These are phyloP conservation scores for Yamadazyma diospyri DNA, from an alignment of 1,139 yeast species.

Conservation along the genomic window DNA sequence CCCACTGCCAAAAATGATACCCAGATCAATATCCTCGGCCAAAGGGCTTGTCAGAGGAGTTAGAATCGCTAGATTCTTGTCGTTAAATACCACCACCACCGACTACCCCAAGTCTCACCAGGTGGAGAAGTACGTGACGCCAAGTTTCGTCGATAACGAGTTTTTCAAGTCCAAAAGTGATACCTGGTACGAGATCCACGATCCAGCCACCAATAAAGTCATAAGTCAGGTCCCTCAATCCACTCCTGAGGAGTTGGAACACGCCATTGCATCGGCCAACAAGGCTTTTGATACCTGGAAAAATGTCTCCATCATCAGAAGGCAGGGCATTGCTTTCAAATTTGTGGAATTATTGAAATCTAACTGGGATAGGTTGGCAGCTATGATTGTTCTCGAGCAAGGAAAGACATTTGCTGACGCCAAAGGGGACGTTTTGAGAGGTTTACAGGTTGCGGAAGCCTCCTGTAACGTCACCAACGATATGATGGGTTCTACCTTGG, in stretches of 20 bases:
- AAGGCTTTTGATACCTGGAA: constrained; percentile 61
- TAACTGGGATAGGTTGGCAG: constrained; percentile 71
- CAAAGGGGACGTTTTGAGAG: constrained; percentile 74
- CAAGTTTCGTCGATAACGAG: constrained; percentile 57
- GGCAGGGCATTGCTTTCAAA: constrained; percentile 76
- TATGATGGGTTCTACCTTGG: constrained; percentile 62
- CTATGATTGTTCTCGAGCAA: constrained; percentile 72
- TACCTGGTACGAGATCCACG: constrained; percentile 70
- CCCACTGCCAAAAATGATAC: constrained; percentile 2
- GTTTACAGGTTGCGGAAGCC: constrained; percentile 79
- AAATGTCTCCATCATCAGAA: constrained; percentile 55
- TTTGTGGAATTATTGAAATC: constrained; percentile 64
- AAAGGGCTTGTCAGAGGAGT: too few species aligned
- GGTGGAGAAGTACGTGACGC: constrained; percentile 49
- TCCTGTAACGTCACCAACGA: constrained; percentile 60
- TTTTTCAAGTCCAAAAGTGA: constrained; percentile 52
- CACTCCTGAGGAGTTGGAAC: constrained; percentile 62
- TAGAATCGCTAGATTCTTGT: constrained; percentile 6
- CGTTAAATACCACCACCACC: constrained; percentile 25
- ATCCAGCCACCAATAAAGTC: constrained; percentile 71
- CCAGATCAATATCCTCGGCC: constrained; percentile 3
- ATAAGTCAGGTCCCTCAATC: constrained; percentile 72
- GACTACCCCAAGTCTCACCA: constrained; percentile 48
- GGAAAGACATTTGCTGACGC: constrained; percentile 81
- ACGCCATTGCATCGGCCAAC: constrained; percentile 65